phyloP scores from a whole-genome alignment of 2,329 filamentous ascomycete genomes.

The Hymenoscyphus occultus region DNA sequence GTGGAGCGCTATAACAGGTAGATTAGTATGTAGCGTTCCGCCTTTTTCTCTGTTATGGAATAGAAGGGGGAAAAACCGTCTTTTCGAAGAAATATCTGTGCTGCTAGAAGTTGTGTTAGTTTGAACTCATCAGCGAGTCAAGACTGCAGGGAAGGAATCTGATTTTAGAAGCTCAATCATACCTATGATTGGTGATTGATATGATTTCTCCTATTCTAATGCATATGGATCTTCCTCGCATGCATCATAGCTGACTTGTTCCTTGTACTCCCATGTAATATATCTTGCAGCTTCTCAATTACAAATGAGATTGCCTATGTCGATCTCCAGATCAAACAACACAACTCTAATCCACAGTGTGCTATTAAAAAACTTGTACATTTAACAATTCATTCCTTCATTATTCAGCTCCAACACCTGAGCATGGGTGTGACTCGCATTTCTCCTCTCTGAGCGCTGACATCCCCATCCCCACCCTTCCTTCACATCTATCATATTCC shows the following conservation, averaged over 20 bases:
- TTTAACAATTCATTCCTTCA: not conserved
- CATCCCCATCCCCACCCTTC: not conserved
- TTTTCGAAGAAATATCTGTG: too few relatives aligned
- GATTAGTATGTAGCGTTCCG: too few relatives aligned
- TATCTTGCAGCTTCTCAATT: not conserved
- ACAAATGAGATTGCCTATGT: not conserved
- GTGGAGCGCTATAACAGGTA: too few relatives aligned
- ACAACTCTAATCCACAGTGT: not conserved
- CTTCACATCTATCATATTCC: not conserved
- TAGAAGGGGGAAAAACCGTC: too few relatives aligned
- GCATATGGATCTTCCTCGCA: not conserved
- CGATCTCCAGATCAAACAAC: not conserved
- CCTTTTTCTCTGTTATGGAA: too few relatives aligned
- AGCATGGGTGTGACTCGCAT: not conserved
- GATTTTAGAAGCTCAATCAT: too few relatives aligned
- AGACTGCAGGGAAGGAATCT: too few relatives aligned
- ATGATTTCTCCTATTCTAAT: too few relatives aligned
- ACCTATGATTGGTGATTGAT: too few relatives aligned
- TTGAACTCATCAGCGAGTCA: too few relatives aligned
- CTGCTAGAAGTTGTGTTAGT: too few relatives aligned
- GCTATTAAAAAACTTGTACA: not conserved
- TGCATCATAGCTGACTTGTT: constrained; percentile 1
- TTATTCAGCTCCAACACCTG: not conserved
- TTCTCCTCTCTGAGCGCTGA: not conserved
- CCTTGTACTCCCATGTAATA: not conserved